Conservation (phyloP, 768 basidiomycete species). For the Suillus weaverae region DNA sequence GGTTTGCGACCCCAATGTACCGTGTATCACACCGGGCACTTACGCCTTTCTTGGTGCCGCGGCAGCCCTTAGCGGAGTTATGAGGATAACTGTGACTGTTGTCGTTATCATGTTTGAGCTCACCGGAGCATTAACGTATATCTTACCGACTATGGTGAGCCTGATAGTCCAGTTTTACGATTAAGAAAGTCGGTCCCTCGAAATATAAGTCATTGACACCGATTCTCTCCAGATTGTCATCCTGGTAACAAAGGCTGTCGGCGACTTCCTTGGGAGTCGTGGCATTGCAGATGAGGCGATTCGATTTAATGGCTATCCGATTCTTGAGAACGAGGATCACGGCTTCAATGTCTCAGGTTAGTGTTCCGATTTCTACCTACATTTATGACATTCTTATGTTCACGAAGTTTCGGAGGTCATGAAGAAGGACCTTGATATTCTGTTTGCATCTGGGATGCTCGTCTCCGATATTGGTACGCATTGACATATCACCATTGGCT, state of each 20-base stretch:
- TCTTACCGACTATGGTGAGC: conserved; percentile 93
- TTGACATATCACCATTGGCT: not conserved
- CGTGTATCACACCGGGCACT: conserved; percentile 97
- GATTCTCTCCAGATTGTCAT: conserved; percentile 75
- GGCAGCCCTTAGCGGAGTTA: conserved; percentile 92
- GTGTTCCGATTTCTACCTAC: conserved; percentile 20
- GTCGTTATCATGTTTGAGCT: conserved; percentile 99
- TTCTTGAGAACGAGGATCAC: conserved; percentile 94
- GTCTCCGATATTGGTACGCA: conserved; percentile 77
- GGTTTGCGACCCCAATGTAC: conserved; percentile 86
- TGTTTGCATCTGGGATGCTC: conserved; percentile 74
- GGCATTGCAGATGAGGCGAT: conserved; percentile 99
- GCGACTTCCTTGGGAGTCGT: conserved; percentile 87
- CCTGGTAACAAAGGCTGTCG: conserved; percentile 94
- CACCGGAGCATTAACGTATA: conserved; percentile 95
- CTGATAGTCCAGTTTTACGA: not conserved
- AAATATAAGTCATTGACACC: conserved; percentile 10
- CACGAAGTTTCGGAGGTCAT: conserved; percentile 83
- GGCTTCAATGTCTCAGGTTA: conserved; percentile 88
- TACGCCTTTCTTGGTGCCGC: conserved; percentile 98
- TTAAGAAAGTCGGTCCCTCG: conserved; percentile 3
- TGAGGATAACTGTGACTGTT: conserved; percentile 95
- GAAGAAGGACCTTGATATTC: conserved; percentile 73
- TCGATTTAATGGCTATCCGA: conserved; percentile 94
- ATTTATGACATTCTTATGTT: conserved; percentile 2